phyloP scores from a whole-genome alignment of 2,329 filamentous ascomycete genomes.

The Alternaria tenuissima region DNA sequence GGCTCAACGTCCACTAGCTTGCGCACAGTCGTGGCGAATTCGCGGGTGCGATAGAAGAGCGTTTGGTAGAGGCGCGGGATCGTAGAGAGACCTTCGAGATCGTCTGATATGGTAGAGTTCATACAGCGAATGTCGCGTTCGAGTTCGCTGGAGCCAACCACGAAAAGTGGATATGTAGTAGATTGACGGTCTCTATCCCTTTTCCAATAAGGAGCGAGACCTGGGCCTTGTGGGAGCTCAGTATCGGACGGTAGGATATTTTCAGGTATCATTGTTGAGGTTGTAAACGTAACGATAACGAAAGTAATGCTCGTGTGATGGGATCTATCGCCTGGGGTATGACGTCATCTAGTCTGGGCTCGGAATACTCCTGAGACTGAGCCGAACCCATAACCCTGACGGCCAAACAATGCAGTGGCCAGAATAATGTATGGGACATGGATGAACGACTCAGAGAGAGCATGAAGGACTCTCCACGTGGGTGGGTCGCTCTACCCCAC shows the following conservation, averaged over 20 bases:
- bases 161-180: not conserved
- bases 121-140: not conserved
- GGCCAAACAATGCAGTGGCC: not conserved
- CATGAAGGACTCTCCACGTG: not conserved
- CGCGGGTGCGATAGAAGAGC: conserved; percentile 19
- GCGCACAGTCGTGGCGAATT: conserved; percentile 15
- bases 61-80: conserved; percentile 14
- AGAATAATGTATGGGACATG: not conserved
- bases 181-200: not conserved
- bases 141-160: not conserved
- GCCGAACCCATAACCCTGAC: not conserved
- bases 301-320: not conserved
- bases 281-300: not conserved
- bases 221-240: not conserved
- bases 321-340: not conserved
- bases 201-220: not conserved
- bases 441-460: not conserved
- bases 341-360: not conserved
- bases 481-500: not conserved
- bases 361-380: not conserved
- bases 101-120: conserved; percentile 8
- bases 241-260: not conserved
- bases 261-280: not conserved
- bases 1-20: conserved; percentile 8
- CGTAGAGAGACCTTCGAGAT: conserved; percentile 2